These are phyloP conservation scores for Saccharomycodes ludwigii DNA, from an alignment of 805 yeast species.

Conservation along the genomic window DNA sequence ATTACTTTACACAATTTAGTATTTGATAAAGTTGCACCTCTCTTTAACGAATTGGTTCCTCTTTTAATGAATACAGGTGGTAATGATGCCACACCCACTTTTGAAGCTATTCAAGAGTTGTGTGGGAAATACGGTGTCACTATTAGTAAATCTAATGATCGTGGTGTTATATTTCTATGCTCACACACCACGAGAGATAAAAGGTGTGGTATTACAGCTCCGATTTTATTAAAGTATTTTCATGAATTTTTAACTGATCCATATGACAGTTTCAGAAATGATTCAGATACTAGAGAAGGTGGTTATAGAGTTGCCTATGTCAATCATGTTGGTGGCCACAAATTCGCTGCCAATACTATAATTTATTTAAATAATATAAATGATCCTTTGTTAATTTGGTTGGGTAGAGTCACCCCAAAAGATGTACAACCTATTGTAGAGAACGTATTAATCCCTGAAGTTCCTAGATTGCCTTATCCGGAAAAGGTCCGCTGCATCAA, in stretches of 20 bases:
- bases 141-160: constrained; percentile 18
- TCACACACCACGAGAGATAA: constrained; percentile 89
- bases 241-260: constrained; percentile 59
- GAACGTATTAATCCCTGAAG: constrained; percentile 54
- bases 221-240: constrained; percentile 70
- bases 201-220: constrained; percentile 90
- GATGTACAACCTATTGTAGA: constrained; percentile 68
- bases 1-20: constrained; percentile 26
- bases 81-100: constrained; percentile 10
- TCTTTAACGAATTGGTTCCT: constrained; percentile 34
- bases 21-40: constrained; percentile 28
- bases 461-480: constrained; percentile 60
- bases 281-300: constrained; percentile 57
- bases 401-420: constrained; percentile 73
- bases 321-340: constrained; percentile 94
- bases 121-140: constrained; percentile 19
- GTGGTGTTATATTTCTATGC: constrained; percentile 53
- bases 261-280: constrained; percentile 64
- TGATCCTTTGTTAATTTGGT: constrained; percentile 54
- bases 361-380: constrained; percentile 42
- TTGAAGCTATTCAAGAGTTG: constrained; percentile 8
- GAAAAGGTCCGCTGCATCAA: constrained; percentile 44
- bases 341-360: constrained; percentile 80
- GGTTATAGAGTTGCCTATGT: constrained; percentile 64
- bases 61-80: constrained; percentile 22